Evolutionary conservation across 2,329 filamentous ascomycete genomes (phyloP), one percentile per base, ranked within the genome.

Genomic region (Aspergillus pseudotamarii): DNA sequence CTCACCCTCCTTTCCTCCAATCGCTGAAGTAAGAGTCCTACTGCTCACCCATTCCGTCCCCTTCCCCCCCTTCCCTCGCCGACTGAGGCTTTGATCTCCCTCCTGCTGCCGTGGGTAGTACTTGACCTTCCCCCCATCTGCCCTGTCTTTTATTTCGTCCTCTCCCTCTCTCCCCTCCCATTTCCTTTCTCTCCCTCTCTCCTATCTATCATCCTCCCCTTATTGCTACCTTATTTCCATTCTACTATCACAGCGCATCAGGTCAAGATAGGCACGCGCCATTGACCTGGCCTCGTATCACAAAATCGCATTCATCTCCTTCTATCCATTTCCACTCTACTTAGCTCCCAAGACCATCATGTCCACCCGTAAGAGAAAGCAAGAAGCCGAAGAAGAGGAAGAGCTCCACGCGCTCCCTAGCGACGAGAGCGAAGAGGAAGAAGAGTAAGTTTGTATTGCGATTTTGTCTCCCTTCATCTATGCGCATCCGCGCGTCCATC

Each of bases 361-460:
- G 81, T 75, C 80, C 26, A 82, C 81, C 68, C 79, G 81, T 72
- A 82, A 81, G 71, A 82, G 83, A 78, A 81, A 81, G 75, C 79
- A 80, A 65, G 81, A 84, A 34, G 75, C 80, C 23, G 80, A 82
- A 57, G 82, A 82, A 43, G 81, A 77, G 61, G 78, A 81, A 60
- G 79, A 82, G 67, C 76, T 85, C 5, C 78, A 81, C 62, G 78
- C 79, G 38, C 78, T 83, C 45, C 81, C 82, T 59, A 83, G 82
- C 12, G 80, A 82, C 51, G 82, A 83, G 53, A 81, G 82, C 36
- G 81, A 82, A 64, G 82, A 82, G 62, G 81, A 83, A 76, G 81
- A 83, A 70, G 81, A 83, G 80, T 82, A 74, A 78, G 77, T 73
- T n/a, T 32, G 58, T 30, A 50, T 30, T 50, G 26, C 46, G 46